Evolutionary conservation across 2,329 filamentous ascomycete genomes (phyloP).

Genomic region (Helotiales sp.): DNA sequence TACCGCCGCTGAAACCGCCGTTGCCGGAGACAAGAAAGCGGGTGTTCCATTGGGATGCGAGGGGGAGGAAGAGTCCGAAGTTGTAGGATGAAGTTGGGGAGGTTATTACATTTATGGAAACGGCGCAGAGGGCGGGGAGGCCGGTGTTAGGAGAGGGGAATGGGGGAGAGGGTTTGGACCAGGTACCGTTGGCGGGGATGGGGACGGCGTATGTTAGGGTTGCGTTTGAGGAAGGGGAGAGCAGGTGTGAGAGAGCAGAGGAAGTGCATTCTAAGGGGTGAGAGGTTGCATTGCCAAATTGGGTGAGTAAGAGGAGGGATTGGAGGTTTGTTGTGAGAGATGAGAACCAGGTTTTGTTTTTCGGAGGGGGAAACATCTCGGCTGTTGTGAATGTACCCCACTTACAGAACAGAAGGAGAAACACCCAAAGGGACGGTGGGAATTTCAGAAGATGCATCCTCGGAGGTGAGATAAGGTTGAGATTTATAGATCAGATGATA

Average conservation of each 20-base stretch:
- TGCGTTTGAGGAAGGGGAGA: constrained; percentile 14
- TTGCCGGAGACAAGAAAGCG: constrained; percentile 49
- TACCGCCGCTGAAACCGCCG: constrained; percentile 52
- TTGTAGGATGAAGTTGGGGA: constrained; percentile 44
- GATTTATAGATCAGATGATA: background rate
- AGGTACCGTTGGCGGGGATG: constrained; percentile 20
- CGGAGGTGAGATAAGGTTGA: background rate
- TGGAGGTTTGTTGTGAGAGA: constrained; percentile 7
- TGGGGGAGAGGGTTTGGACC: constrained; percentile 21
- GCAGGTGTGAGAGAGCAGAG: constrained; percentile 14
- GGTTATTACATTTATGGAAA: constrained; percentile 46
- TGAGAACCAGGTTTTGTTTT: constrained; percentile 13
- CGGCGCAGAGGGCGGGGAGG: constrained; percentile 46
- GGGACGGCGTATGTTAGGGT: constrained; percentile 18
- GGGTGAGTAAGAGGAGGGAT: constrained; percentile 10
- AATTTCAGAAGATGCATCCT: background rate
- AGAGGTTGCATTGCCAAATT: background rate
- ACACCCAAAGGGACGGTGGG: background rate
- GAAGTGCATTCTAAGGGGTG: constrained; percentile 19
- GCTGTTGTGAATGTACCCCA: background rate
- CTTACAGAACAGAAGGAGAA: background rate
- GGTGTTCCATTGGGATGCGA: constrained; percentile 45
- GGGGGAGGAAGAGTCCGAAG: constrained; percentile 46
- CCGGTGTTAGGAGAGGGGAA: constrained; percentile 45
- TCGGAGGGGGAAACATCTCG: background rate